phyloP scores from a whole-genome alignment of 805 yeast species.

The Candida nemodendra region DNA sequence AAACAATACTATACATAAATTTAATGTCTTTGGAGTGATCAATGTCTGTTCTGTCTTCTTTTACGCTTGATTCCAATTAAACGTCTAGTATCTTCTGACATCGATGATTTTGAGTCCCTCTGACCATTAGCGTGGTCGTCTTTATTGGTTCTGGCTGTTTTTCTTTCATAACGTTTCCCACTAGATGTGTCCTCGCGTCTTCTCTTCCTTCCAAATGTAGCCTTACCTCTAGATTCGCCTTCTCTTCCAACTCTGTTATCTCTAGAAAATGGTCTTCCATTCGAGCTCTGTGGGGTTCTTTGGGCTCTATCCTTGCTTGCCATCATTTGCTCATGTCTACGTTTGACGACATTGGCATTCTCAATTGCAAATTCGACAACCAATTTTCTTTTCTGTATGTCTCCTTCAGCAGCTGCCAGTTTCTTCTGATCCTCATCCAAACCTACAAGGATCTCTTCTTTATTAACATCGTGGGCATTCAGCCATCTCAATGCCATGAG shows the following conservation, averaged over 20 bases:
- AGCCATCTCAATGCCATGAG: conserved; percentile 97
- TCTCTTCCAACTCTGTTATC: conserved; percentile 1
- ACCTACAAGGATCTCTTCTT: conserved; percentile 70
- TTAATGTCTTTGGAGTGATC: conserved; percentile 2
- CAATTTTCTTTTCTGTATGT: conserved; percentile 61
- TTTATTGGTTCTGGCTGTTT: conserved; percentile 1
- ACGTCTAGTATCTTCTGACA: conserved; percentile 57
- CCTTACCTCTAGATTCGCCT: neutral
- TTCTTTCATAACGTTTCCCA: conserved; percentile 2
- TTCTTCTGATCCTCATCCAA: conserved; percentile 65
- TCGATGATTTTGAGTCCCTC: conserved; percentile 13
- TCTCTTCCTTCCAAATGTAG: conserved; percentile 13
- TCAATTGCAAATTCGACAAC: conserved; percentile 96
- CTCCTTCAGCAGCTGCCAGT: conserved; percentile 49
- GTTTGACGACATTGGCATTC: conserved; percentile 88
- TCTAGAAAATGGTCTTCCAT: conserved; percentile 13
- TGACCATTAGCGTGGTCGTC: conserved; percentile 16
- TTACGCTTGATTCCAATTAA: conserved; percentile 69
- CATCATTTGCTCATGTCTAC: conserved; percentile 71
- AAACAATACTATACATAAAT: neutral
- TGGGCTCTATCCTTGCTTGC: conserved; percentile 34
- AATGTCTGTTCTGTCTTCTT: conserved; percentile 46
- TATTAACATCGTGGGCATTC: conserved; percentile 84
- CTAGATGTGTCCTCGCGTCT: conserved; percentile 16
- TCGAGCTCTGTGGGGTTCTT: conserved; percentile 30